Evolutionary conservation across 164 flowering plant genomes (phyloP).

Genomic region (Piper longum): DNA sequence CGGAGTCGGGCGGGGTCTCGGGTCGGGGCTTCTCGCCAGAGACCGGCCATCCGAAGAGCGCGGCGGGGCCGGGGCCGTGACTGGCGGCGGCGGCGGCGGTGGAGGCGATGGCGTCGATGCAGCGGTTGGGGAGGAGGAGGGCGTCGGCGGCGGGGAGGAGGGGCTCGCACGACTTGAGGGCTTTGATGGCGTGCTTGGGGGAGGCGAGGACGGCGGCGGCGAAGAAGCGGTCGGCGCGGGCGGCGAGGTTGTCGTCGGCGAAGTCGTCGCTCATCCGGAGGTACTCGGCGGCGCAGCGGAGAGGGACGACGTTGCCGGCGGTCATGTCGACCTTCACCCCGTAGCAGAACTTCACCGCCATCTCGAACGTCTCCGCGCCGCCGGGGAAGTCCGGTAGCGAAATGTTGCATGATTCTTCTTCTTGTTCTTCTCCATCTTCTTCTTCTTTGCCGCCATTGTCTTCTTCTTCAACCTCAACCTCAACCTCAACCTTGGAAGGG

Average conservation of each 20-base stretch:
- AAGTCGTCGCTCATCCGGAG: conserved; percentile 79
- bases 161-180: conserved; percentile 52
- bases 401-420: conserved; percentile 23
- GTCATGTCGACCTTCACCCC: conserved; percentile 62
- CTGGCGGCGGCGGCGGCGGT: conserved; percentile 24
- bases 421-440: conserved; percentile 13
- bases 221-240: conserved; percentile 52
- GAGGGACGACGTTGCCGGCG: conserved; percentile 44
- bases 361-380: conserved; percentile 60
- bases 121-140: conserved; percentile 35
- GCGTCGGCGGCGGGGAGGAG: conserved; percentile 43
- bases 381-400: conserved; percentile 58
- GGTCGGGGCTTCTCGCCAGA: conserved; percentile 17
- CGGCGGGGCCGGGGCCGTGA: conserved; percentile 22
- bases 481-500: not conserved
- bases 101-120: conserved; percentile 43
- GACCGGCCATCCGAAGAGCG: conserved; percentile 74
- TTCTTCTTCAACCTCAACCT: conserved; percentile 10
- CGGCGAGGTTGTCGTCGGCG: conserved; percentile 56
- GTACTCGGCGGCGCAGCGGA: conserved; percentile 72
- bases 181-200: conserved; percentile 31
- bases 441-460: conserved; percentile 4
- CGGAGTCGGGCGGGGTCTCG: conserved; percentile 1
- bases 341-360: conserved; percentile 79
- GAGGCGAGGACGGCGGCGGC: conserved; percentile 36